Percentiles rank a stretch among this genome's conserved stretches.
phyloP scores from a whole-genome alignment of 2,329 filamentous ascomycete species.

The Penicillium sp. region DNA sequence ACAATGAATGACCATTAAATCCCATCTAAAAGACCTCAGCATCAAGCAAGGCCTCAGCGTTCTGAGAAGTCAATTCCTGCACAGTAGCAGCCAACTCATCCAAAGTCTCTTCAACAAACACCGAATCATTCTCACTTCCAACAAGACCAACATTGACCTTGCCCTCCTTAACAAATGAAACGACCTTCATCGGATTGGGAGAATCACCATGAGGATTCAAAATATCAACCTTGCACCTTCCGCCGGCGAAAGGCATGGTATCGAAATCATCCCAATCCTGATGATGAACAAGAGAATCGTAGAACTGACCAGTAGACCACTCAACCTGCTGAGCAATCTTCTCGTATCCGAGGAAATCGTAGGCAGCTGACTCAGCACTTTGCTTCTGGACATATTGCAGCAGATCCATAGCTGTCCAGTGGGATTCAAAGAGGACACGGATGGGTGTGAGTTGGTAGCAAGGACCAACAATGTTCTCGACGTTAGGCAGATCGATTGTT shows the following conservation, averaged over 20 bases:
- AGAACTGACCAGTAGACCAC: conserved; percentile 48
- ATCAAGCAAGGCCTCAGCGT: conserved; percentile 8
- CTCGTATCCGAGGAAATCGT: conserved; percentile 54
- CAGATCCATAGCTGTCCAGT: conserved; percentile 52
- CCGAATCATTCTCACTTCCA: conserved; percentile 51
- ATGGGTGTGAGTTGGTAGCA: conserved; percentile 58
- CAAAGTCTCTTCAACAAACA: conserved; percentile 53
- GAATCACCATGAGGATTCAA: conserved; percentile 58
- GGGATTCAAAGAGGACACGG: conserved; percentile 52
- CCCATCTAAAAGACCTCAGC: conserved; percentile 2
- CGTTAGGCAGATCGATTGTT: conserved; percentile 53
- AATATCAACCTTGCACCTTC: conserved; percentile 54
- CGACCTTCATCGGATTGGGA: conserved; percentile 32
- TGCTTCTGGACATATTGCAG: conserved; percentile 53
- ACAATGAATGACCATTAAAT: not conserved
- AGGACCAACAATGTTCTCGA: conserved; percentile 59
- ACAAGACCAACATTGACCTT: conserved; percentile 61
- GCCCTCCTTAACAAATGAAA: conserved; percentile 54
- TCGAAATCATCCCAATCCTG: conserved; percentile 64
- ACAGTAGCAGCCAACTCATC: conserved; percentile 50
- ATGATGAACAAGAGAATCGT: conserved; percentile 57
- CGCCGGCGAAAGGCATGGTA: conserved; percentile 39
- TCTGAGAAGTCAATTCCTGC: conserved; percentile 31
- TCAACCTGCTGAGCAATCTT: conserved; percentile 50
- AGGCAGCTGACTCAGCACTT: conserved; percentile 51